These are phyloP conservation scores for Clavispora fructus DNA, from an alignment of 805 yeast genomes.

Conservation along the genomic window DNA sequence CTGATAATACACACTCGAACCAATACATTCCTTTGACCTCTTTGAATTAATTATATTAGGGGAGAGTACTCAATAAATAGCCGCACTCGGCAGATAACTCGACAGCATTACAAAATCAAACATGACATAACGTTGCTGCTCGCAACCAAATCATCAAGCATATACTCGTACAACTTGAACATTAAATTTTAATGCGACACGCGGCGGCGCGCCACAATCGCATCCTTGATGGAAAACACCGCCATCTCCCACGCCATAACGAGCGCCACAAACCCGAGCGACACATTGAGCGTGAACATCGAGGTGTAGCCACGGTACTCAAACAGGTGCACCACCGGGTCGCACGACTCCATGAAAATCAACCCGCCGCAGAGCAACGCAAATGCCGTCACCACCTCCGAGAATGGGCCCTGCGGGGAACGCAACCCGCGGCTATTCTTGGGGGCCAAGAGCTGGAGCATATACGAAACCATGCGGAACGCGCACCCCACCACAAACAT, in stretches of 20 bases:
- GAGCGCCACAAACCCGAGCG: slow-evolving; percentile 72
- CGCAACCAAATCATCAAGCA: not conserved
- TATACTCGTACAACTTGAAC: not conserved
- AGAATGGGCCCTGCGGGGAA: slow-evolving; percentile 60
- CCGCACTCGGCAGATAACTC: not conserved
- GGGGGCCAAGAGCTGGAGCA: slow-evolving; percentile 41
- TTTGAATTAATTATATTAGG: not conserved
- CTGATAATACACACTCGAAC: too few relatives aligned
- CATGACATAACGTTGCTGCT: not conserved
- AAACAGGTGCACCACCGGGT: slow-evolving; percentile 75
- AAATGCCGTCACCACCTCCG: slow-evolving; percentile 78
- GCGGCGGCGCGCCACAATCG: not conserved
- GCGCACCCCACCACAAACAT: slow-evolving; percentile 77
- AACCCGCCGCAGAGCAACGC: slow-evolving; percentile 83
- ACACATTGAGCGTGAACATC: slow-evolving; percentile 87
- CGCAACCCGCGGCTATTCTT: slow-evolving; percentile 19
- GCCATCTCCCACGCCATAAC: slow-evolving; percentile 86
- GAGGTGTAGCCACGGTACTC: slow-evolving; percentile 77
- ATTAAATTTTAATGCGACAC: not conserved
- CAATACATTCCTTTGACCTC: too few relatives aligned
- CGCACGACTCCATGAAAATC: slow-evolving; percentile 88
- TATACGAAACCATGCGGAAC: slow-evolving; percentile 63
- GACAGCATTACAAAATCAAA: not conserved
- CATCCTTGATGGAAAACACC: slow-evolving; percentile 56
- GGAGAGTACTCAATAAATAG: not conserved